phyloP scores from a whole-genome alignment of 345 rosid species.

The Anacardium occidentale region DNA sequence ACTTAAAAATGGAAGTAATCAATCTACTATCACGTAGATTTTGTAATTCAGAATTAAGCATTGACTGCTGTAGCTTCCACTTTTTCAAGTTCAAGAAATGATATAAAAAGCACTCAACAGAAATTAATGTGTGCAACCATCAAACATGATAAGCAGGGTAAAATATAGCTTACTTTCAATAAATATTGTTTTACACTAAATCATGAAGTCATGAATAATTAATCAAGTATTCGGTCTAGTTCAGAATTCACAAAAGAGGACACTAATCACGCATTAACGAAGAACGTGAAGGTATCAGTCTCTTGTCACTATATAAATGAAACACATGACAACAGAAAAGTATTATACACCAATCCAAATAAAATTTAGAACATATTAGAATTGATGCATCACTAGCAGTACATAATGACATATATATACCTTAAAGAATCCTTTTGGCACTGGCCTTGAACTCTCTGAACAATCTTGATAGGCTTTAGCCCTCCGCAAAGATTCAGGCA shows the following conservation, averaged over 20 bases:
- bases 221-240: background rate
- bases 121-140: background rate
- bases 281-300: background rate
- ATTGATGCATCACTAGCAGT: background rate
- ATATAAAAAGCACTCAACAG: background rate
- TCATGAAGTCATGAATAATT: background rate
- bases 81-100: background rate
- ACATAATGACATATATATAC: slow-evolving; percentile 1
- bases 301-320: background rate
- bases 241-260: background rate
- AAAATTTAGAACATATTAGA: background rate
- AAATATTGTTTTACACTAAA: background rate
- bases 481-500: slow-evolving; percentile 17
- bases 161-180: background rate
- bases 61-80: background rate
- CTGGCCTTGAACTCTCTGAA: slow-evolving; percentile 6
- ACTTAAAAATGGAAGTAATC: background rate
- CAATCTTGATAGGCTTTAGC: slow-evolving; percentile 5
- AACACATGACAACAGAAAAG: background rate
- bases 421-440: slow-evolving; percentile 3
- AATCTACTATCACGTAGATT: no score
- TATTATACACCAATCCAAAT: background rate
- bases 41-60: background rate
- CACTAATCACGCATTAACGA: background rate
- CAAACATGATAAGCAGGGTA: background rate